Evolutionary conservation across 2,329 filamentous ascomycete genomes (phyloP), one percentile per base, ranked within the genome.

Genomic region (Trichoderma pleuroti): DNA sequence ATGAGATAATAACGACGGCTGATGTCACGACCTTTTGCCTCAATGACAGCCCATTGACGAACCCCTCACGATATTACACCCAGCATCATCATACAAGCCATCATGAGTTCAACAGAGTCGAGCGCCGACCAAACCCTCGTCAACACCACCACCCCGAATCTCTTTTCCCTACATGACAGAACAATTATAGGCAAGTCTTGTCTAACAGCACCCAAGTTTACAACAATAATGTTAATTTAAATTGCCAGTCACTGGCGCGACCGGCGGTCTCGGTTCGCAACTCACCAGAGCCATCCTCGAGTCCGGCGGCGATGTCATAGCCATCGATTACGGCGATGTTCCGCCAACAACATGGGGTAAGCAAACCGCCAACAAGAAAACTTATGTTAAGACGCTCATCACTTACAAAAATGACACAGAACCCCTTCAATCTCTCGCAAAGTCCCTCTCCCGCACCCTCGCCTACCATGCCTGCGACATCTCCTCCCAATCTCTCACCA

Each of bases 221-320:
- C n/a, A 4, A 12, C 28, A 54, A 21, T 34, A 59, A 59, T n/a
- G 3, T 1, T 8, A n/a, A 26, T 1, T 12, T 30, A 28, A 56
- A 42, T n/a, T 4, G 4, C 11, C 9, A 70, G 68, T 70, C 5
- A 70, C 69, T 16, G 69, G 69, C 11, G 69, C 69, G 7, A 66
- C 62, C 7, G 69, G 69, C 18, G 69, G 69, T 10, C 57, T 71
- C 8, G 70, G 70, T 18, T 63, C 59, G 0, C 59, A 70, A 14
- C 34, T 71, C 30, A 67, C 59, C 30, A 64, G 67, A 68, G 70
- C 70, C 30, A 71, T 71, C 32, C 70, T 71, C 24, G 70, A 75
- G 42, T 70, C 62, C 11, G 69, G 69, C 36, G 69, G 61, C 69
- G 69, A 70, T 54, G 69, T 70, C 62, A 70, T 70, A 28, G 69